Evolutionary conservation across 441 rosid species (phyloP), one percentile per base, ranked within the genome.

Genomic region (Bocquillonia castaneifolia): DNA sequence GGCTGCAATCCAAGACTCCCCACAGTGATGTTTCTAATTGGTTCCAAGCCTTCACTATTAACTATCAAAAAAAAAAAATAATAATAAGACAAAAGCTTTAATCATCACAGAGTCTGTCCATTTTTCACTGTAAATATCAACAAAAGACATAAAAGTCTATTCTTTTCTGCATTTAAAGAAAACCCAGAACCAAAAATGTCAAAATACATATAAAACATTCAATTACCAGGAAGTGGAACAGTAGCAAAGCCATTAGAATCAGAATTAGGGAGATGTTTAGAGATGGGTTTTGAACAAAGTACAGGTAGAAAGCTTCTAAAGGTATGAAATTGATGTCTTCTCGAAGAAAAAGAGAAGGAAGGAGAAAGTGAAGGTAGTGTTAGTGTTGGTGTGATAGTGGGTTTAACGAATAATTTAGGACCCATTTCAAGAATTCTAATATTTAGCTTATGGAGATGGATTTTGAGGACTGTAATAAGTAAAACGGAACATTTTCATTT

Each of bases 1-100:
- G 93, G 95, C 76, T 93, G 87, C 72, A 91, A 78, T 75, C 59
- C 72, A 76, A 91, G 76, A 76, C 83, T 73, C 67, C 84, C 81
- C 74, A 70, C 86, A 0, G 96, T 71, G 71, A 93, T 73, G 74
- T 85, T 57, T 74, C 88, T 81, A 59, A 15, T 74, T 51, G 40
- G 72, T 80, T 72, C 83, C 67, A 55, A 73, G 40, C 61, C 78
- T 68, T 77, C 76, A 29, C 69, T n/a, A 71, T 71, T 34, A 75
- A 70, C 88, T 79, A 76, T n/a, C n/a, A 59, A 52, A 74, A 40
- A 44, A 28, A 59, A 61, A 55, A 40, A 26, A n/a, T n/a, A n/a
- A n/a, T n/a, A n/a, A n/a, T n/a, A n/a, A n/a, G n/a, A 9, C 25
- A 66, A 13, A 52, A 52, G 9, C 9, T 36, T 36, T 9, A 36